A percentile compares a stretch with the other conserved stretches of the same genome.
phyloP scores from a whole-genome alignment of 1,284 basidiomycete genomes.

The Sanghuangporus baumii region DNA sequence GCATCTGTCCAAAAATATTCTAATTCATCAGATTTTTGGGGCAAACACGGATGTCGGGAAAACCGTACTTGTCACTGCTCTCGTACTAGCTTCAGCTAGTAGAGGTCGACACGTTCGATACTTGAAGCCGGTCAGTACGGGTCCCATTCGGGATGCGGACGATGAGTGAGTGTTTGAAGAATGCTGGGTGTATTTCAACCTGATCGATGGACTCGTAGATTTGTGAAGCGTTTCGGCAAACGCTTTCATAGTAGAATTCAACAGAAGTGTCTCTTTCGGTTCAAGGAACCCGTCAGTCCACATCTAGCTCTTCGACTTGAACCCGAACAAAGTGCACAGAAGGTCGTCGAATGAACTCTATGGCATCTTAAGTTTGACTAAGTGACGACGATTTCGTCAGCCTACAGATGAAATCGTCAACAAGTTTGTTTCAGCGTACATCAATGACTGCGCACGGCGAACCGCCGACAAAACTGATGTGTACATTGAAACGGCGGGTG shows the following conservation, averaged over 20 bases:
- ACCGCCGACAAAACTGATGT: constrained; percentile 45
- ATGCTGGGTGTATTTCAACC: background rate
- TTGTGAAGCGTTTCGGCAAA: constrained; percentile 58
- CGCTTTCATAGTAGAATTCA: constrained; percentile 39
- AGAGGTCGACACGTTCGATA: constrained; percentile 60
- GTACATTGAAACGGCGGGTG: constrained; percentile 94
- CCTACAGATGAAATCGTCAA: constrained; percentile 66
- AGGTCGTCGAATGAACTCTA: constrained; percentile 5
- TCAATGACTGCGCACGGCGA: constrained; percentile 43
- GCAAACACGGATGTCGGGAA: constrained; percentile 93
- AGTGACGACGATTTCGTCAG: constrained; percentile 30
- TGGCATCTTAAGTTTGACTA: constrained; percentile 5
- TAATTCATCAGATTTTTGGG: constrained; percentile 87
- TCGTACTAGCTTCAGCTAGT: constrained; percentile 68
- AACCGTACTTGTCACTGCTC: constrained; percentile 81
- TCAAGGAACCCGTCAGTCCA: constrained; percentile 87
- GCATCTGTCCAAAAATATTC: constrained; percentile 70
- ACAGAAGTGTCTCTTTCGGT: constrained; percentile 77
- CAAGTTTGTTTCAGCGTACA: constrained; percentile 58
- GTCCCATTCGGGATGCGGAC: constrained; percentile 74
- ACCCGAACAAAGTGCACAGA: background rate
- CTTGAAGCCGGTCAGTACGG: constrained; percentile 90
- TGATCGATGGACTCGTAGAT: constrained; percentile 40
- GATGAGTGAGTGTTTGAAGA: constrained; percentile 55
- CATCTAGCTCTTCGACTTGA: constrained; percentile 78